Base-by-base conservation (phyloP, 139 green algal genomes). In the Chlorella vulgaris region DNA sequence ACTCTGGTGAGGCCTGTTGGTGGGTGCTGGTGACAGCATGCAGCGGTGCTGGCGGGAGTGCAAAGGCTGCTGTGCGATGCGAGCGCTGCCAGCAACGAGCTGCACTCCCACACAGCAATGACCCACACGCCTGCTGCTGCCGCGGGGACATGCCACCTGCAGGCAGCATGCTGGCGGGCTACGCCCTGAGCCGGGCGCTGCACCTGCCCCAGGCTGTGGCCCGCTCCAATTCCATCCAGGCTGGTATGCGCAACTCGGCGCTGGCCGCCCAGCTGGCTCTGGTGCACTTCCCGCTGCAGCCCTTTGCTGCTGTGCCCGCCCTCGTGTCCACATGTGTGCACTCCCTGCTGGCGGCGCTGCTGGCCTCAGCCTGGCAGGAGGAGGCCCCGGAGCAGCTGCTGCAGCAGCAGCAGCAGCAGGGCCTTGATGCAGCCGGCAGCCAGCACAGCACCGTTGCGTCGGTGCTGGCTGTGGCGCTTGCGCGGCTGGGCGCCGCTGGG, bases 301-400 rank as follows among this genome's bases (percentile, higher is more conserved):
- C 91, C 1, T 78, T 93, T 40, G 90, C 92, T 6, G 91, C 93
- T 4, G 92, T 93, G 7, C 92, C 92, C 1, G 93, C 90, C 79
- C 93, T 91, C 15, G 85, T 97, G 31, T 93, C 86, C 29, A 89
- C 93, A 0, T 96, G 91, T 78, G 89, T 89, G 53, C 94, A 97
- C 85, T 89, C 73, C 60, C 39, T 93, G 36, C 87, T 97, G 55
- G 94, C 65, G 2, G 33, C 65, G 18, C 35, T 71, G 35, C 35
- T 47, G 65, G 65, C 65, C 2, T 33, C 31, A 3, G 35, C 65
- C 35, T 71, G 31, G 35, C 65, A 47, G 5, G 55, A 65, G 35
- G 33, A 47, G 24, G 35, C 29, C 3, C 65, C 65, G 8, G 65
- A 10, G 8, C 61, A 38, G 61, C 36, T 47, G 33, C 31, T 50